phyloP scores from a whole-genome alignment of 495 filamentous ascomycete genomes.

The Usnea hakonensis region DNA sequence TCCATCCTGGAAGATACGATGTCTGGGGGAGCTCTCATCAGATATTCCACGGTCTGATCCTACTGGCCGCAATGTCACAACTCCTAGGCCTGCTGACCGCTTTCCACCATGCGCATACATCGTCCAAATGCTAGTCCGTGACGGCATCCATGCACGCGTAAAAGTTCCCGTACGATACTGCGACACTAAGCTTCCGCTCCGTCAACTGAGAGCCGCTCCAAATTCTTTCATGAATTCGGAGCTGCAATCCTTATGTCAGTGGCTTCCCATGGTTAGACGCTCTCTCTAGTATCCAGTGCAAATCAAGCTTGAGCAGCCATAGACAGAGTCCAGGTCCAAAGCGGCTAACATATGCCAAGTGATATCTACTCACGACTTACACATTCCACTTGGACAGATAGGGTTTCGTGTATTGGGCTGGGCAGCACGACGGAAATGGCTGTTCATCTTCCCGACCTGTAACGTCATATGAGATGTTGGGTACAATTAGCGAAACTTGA shows the following conservation, averaged over 20 bases:
- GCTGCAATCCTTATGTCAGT: background rate
- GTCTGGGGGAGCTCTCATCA: slow-evolving; percentile 56
- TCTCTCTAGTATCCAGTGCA: background rate
- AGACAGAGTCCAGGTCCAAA: background rate
- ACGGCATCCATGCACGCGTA: background rate
- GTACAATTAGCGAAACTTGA: background rate
- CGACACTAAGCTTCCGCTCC: background rate
- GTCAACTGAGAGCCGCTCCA: background rate
- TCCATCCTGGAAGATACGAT: slow-evolving; percentile 48
- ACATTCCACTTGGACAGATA: background rate
- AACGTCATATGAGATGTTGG: background rate
- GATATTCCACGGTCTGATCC: slow-evolving; percentile 57
- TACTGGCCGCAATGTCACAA: slow-evolving; percentile 52
- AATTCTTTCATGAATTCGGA: background rate
- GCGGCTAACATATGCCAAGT: background rate
- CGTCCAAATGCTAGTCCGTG: background rate
- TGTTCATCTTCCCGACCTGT: background rate
- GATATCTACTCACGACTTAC: background rate
- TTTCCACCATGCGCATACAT: slow-evolving; percentile 39
- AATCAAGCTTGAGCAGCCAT: background rate
- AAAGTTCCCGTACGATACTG: background rate
- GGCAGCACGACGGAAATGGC: background rate
- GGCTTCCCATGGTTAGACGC: background rate
- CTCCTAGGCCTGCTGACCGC: slow-evolving; percentile 50
- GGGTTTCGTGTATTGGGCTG: background rate